phyloP scores from a whole-genome alignment of 192 early-diverging fungal genomes.

The Umbelopsis vinacea region DNA sequence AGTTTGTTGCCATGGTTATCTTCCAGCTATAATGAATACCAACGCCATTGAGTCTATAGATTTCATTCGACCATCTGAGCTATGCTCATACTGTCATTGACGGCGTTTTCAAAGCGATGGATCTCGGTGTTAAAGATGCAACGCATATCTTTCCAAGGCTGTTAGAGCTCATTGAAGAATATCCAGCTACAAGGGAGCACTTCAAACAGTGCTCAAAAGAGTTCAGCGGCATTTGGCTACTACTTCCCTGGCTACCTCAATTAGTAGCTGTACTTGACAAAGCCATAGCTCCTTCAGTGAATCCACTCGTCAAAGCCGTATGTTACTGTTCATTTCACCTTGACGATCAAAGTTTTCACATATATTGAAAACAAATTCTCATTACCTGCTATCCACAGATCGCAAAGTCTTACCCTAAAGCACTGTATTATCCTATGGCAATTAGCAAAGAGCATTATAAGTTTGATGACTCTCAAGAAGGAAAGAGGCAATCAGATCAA shows the following conservation, averaged over 20 bases:
- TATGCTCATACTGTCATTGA: constrained; percentile 46
- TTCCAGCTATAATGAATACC: neutral
- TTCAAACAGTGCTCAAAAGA: constrained; percentile 42
- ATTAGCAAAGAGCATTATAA: constrained; percentile 74
- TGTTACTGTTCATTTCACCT: neutral
- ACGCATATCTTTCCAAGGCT: constrained; percentile 71
- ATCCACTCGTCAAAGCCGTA: constrained; percentile 42
- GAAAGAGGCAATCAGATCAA: constrained; percentile 39
- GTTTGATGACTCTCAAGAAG: constrained; percentile 41
- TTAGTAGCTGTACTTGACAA: constrained; percentile 74
- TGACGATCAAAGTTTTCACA: neutral
- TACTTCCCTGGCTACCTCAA: constrained; percentile 78
- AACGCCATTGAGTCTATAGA: constrained; percentile 11
- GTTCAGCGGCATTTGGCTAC: constrained; percentile 62
- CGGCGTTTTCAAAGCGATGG: constrained; percentile 59
- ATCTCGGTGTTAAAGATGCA: constrained; percentile 52
- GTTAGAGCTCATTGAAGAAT: constrained; percentile 67
- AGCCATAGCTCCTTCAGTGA: constrained; percentile 48
- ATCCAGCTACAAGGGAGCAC: constrained; percentile 36
- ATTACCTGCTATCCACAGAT: constrained; percentile 41
- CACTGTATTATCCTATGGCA: constrained; percentile 68
- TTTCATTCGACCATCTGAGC: constrained; percentile 19
- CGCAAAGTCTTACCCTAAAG: constrained; percentile 64
- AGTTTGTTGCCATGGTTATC: neutral
- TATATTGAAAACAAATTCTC: too few relatives aligned